A percentile compares a stretch with the other conserved stretches of the same genome.
Evolutionary conservation across 2,329 filamentous ascomycete species (phyloP).

Genomic region (Fusarium buxicola): DNA sequence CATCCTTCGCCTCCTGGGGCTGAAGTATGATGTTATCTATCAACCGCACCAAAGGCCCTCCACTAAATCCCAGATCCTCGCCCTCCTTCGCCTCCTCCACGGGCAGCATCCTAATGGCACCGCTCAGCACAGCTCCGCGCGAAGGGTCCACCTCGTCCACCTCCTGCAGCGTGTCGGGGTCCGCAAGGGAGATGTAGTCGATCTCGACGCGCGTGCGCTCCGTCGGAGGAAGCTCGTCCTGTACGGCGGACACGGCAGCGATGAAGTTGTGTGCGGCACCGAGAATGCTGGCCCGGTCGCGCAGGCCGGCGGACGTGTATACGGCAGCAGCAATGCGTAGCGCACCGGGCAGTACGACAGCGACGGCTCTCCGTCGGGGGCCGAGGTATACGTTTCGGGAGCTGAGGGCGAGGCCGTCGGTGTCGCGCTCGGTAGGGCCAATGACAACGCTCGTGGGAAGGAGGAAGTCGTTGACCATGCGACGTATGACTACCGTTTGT

Average conservation of each 20-base stretch:
- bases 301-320: constrained; percentile 65
- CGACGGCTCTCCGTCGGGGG: constrained; percentile 75
- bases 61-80: constrained; percentile 80
- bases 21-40: constrained; percentile 92
- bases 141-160: constrained; percentile 75
- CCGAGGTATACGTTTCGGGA: constrained; percentile 96
- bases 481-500: constrained; percentile 89
- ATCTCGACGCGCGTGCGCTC: constrained; percentile 81
- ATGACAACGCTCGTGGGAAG: constrained; percentile 80
- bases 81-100: constrained; percentile 75
- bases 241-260: constrained; percentile 66
- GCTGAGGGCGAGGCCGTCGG: constrained; percentile 88
- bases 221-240: constrained; percentile 68
- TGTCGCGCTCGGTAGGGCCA: constrained; percentile 78
- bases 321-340: constrained; percentile 76
- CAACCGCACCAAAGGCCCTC: constrained; percentile 81
- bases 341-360: constrained; percentile 77
- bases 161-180: constrained; percentile 86
- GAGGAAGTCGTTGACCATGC: constrained; percentile 89
- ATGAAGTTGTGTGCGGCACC: constrained; percentile 74
- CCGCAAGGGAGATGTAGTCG: constrained; percentile 92
- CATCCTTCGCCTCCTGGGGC: constrained; percentile 46
- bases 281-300: constrained; percentile 74
- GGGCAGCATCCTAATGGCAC: constrained; percentile 89
- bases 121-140: constrained; percentile 86